Conservation (phyloP, 176 grass and related monocot genomes). For the Oryza coarctata region DNA sequence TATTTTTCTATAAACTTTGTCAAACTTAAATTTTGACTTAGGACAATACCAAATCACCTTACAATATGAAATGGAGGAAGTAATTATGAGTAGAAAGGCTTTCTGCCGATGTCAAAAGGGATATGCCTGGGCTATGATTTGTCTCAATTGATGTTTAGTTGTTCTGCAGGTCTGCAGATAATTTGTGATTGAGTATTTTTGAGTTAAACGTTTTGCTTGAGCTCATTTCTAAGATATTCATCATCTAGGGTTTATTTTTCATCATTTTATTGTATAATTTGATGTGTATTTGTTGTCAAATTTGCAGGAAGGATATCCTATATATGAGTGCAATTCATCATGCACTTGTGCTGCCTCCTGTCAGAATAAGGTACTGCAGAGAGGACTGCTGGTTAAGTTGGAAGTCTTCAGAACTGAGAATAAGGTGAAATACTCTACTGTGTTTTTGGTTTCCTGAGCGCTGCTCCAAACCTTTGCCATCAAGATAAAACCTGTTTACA, state of each 20-base stretch:
- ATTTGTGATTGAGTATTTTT: neutral
- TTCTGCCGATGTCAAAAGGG: constrained; percentile 2
- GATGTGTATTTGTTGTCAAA: constrained; percentile 1
- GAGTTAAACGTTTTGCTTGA: neutral
- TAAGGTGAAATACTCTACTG: constrained; percentile 58
- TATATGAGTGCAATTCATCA: constrained; percentile 87
- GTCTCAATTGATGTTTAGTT: constrained; percentile 7
- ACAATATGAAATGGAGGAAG: too few species aligned
- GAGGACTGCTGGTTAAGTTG: constrained; percentile 75
- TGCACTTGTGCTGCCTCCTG: constrained; percentile 73
- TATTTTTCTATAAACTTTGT: too few species aligned
- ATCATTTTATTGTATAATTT: constrained; percentile 14
- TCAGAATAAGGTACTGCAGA: constrained; percentile 93
- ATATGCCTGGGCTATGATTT: constrained; percentile 3
- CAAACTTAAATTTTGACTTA: too few species aligned
- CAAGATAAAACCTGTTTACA: neutral
- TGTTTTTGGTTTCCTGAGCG: constrained; percentile 15
- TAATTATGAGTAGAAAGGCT: neutral
- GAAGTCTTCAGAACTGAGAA: constrained; percentile 89
- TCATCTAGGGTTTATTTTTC: neutral
- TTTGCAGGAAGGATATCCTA: constrained; percentile 77
- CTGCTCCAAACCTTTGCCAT: neutral
- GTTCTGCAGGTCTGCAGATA: constrained; percentile 1
- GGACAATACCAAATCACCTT: too few species aligned
- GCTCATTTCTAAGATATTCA: neutral